These are phyloP conservation scores for Linnemannia hyalina DNA, from an alignment of 192 early-diverging fungal species.

Conservation along the genomic window DNA sequence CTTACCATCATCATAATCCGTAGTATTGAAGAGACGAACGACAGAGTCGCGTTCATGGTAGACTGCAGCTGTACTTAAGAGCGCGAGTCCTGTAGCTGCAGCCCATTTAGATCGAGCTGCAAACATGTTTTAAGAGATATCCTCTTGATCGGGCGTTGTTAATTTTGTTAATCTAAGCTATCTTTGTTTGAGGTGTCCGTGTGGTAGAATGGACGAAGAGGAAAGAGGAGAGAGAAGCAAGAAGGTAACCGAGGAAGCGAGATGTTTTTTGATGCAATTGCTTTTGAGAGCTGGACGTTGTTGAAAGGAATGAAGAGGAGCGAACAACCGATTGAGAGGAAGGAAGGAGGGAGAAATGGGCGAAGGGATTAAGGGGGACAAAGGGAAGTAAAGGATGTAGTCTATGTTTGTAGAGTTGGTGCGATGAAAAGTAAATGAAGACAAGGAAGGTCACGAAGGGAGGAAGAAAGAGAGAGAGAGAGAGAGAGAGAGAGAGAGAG, in stretches of 20 bases:
- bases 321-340: not conserved
- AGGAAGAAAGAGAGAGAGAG: not conserved
- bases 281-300: too few species aligned
- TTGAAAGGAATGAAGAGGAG: too few species aligned
- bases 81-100: constrained; percentile 6
- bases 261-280: too few species aligned
- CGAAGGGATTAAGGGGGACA: not conserved
- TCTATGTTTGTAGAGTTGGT: not conserved
- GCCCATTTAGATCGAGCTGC: constrained; percentile 15
- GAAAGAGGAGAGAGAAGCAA: not conserved
- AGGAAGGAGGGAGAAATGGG: not conserved
- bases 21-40: not conserved
- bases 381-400: not conserved
- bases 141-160: not conserved
- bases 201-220: too few species aligned
- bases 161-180: too few species aligned
- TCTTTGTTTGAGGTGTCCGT: too few species aligned
- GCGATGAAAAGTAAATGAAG: not conserved
- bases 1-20: not conserved
- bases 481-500: not conserved
- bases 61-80: constrained; percentile 17
- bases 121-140: not conserved
- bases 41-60: constrained; percentile 11
- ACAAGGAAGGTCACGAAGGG: too few species aligned
- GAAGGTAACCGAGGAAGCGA: not conserved